Base-by-base conservation (phyloP, 352 stramenopile genomes). In the Elongisporangium prolatum region DNA sequence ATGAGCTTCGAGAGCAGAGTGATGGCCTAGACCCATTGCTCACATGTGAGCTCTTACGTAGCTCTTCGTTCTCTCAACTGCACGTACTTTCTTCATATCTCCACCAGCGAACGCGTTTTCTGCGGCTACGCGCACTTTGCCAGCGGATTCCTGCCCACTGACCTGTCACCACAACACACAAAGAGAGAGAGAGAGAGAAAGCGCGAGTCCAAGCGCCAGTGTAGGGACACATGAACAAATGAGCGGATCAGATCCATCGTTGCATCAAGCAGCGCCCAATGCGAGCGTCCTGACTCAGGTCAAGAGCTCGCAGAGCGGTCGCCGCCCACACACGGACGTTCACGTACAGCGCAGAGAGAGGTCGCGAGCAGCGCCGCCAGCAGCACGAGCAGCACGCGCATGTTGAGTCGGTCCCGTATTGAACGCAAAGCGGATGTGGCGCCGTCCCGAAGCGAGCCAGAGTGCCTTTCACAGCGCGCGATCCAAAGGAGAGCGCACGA, bases 1-100 rank as follows among this genome's bases (percentile, higher is more conserved):
- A 93, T 91, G 25, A 91, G 68, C 69, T 89, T 90, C 40, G 84
- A 88, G 17, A 89, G 69, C 40, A 93, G 70, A 57, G 78, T 77
- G 54, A 91, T 89, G 38, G 84, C 81, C 80, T 89, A 25, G 13
- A 6, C n/a, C n/a, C n/a, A n/a, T n/a, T n/a, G n/a, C n/a, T n/a
- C n/a, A n/a, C n/a, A n/a, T n/a, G 60, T 61, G 52, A 37, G 51
- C 37, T 59, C 21, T 7, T 13, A 20, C 20, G 9, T 11, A 1
- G 9, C 4, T 50, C 9, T 38, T 18, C 24, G 22, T 21, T 3
- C n/a, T 34, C 18, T 11, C 22, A 59, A 18, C 40, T 4, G 17
- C 7, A 54, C 56, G 56, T 69, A 80, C 69, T 60, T 79, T 78
- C 62, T 91, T 91, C 74, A 89, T 88, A 53, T 93, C 79, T 24